Evolutionary conservation across 2,329 filamentous ascomycete genomes (phyloP).

Genomic region (Cladosporium oxysporum): DNA sequence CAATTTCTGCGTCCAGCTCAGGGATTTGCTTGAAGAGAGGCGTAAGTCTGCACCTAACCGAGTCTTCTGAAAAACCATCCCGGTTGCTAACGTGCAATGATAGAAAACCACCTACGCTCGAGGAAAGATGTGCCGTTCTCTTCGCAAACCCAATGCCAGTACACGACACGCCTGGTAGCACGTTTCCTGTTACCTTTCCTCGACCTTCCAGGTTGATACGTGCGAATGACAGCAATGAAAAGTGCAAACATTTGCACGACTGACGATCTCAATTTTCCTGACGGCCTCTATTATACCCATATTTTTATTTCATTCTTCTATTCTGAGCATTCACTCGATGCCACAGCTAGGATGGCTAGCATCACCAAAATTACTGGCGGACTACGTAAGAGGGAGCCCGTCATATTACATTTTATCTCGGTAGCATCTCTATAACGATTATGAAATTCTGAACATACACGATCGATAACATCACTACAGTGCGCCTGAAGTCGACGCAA

Average conservation of each 20-base stretch:
- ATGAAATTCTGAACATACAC: background rate
- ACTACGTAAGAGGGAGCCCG: background rate
- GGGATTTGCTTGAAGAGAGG: constrained; percentile 44
- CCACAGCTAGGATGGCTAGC: background rate
- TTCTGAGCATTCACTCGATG: background rate
- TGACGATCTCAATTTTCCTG: background rate
- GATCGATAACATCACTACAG: background rate
- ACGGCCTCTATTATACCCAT: background rate
- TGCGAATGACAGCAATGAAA: background rate
- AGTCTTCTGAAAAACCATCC: background rate
- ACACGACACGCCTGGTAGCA: constrained; percentile 47
- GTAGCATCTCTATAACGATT: background rate
- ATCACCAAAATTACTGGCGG: background rate
- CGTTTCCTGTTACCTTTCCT: constrained; percentile 44
- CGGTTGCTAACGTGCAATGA: background rate
- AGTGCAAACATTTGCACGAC: background rate
- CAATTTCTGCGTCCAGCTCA: constrained; percentile 42
- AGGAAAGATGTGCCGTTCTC: constrained; percentile 43
- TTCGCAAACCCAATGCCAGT: constrained; percentile 41
- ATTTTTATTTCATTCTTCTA: background rate
- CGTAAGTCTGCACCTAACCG: constrained; percentile 36
- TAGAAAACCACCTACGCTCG: constrained; percentile 43
- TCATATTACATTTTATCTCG: background rate
- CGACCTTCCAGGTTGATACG: constrained; percentile 8
- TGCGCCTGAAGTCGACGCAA: background rate